Conservation (phyloP, 139 green algal species). For the Chlamydomonas incerta region DNA sequence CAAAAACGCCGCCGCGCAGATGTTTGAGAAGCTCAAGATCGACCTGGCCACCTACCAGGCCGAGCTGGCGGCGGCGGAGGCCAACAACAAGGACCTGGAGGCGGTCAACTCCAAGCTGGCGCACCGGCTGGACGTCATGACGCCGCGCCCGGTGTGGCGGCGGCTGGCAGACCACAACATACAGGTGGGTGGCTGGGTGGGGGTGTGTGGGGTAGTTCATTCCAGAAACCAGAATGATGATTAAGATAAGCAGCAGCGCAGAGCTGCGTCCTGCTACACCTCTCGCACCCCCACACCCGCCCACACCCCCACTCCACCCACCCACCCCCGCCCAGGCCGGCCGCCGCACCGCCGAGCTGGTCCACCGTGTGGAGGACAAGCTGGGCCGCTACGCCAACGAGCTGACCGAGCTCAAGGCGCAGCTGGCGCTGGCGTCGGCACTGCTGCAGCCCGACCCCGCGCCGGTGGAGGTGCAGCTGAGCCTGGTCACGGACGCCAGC, state of each 20-base stretch:
- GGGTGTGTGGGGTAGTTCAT: neutral
- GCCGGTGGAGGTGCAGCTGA: slow-evolving; percentile 39
- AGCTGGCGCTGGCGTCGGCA: slow-evolving; percentile 27
- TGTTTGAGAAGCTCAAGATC: slow-evolving; percentile 29
- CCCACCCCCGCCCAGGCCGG: neutral
- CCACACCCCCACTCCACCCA: no score
- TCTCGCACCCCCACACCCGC: no score
- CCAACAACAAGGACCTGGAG: slow-evolving; percentile 23
- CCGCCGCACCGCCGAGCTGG: slow-evolving; percentile 34
- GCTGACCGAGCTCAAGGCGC: slow-evolving; percentile 22
- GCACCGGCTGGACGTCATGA: slow-evolving; percentile 32
- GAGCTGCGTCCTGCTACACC: no score
- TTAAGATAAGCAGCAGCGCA: no score
- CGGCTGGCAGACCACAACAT: slow-evolving; percentile 24
- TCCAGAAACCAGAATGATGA: neutral
- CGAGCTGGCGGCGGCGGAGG: slow-evolving; percentile 9
- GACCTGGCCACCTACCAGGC: neutral
- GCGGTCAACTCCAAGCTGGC: slow-evolving; percentile 42
- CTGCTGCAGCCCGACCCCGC: slow-evolving; percentile 39
- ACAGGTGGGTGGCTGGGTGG: neutral
- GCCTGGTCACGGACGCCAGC: slow-evolving; percentile 34
- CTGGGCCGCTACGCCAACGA: slow-evolving; percentile 30
- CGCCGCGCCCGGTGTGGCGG: slow-evolving; percentile 35
- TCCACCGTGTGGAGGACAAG: slow-evolving; percentile 34
- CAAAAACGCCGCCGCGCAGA: neutral